phyloP scores from a whole-genome alignment of 2,329 filamentous ascomycete species.

The Scytalidium lignicola region DNA sequence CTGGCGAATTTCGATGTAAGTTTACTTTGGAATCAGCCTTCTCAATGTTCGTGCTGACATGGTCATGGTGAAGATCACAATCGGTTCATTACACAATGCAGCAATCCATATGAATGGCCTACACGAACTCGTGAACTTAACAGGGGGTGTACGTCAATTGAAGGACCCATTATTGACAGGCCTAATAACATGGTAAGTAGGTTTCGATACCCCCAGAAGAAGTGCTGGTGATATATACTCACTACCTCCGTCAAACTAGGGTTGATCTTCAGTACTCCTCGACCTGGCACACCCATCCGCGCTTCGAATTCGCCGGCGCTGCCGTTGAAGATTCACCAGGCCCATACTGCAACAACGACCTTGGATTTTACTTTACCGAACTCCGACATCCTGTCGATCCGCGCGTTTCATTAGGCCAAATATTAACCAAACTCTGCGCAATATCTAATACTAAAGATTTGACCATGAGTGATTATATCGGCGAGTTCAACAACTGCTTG shows the following conservation, averaged over 20 bases:
- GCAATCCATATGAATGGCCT: slow-evolving; percentile 4
- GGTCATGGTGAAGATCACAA: background rate
- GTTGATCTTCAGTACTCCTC: slow-evolving; percentile 1
- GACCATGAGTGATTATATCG: background rate
- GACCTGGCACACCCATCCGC: background rate
- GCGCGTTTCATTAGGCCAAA: background rate
- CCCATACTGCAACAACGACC: background rate
- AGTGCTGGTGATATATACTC: background rate
- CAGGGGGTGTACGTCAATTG: slow-evolving; percentile 1
- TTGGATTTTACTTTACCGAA: background rate
- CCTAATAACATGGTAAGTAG: background rate
- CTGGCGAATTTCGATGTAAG: slow-evolving; percentile 8
- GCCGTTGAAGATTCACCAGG: background rate
- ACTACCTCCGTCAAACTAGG: background rate
- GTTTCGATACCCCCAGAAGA: background rate
- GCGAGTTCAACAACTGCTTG: background rate
- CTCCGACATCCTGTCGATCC: background rate
- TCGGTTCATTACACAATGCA: background rate
- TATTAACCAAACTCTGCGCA: background rate
- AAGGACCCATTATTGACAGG: background rate
- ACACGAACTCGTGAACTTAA: background rate
- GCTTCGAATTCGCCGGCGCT: background rate
- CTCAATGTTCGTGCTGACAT: too few relatives aligned
- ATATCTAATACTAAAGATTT: background rate
- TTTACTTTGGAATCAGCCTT: background rate